phyloP scores from a whole-genome alignment of 1,284 basidiomycete genomes.

The Athelia sp. region DNA sequence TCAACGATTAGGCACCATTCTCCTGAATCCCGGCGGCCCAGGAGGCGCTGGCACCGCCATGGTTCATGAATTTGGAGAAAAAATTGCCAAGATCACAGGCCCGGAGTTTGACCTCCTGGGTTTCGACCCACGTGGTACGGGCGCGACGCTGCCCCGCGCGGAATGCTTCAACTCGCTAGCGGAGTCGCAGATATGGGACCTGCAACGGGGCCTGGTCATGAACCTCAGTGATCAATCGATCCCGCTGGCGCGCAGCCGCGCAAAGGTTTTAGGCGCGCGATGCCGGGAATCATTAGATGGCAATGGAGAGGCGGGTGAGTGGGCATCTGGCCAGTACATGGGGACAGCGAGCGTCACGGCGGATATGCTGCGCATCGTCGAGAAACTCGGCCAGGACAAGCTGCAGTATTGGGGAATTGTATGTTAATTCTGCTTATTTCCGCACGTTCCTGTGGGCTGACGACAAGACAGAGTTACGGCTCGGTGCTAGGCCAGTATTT shows the following conservation, averaged over 20 bases:
- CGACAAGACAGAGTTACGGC: constrained; percentile 13
- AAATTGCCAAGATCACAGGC: constrained; percentile 17
- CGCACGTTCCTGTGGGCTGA: neutral
- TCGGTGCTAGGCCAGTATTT: constrained; percentile 18
- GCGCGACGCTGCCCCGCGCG: constrained; percentile 16
- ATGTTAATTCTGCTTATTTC: constrained; percentile 1
- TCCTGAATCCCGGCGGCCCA: neutral
- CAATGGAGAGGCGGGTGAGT: constrained; percentile 1
- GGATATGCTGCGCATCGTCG: constrained; percentile 22
- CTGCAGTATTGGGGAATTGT: constrained; percentile 24
- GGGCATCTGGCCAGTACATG: constrained; percentile 6
- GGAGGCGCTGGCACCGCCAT: neutral
- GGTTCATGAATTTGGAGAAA: neutral
- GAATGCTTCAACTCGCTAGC: neutral
- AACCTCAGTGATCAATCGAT: neutral
- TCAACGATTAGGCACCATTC: neutral
- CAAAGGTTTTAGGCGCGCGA: neutral
- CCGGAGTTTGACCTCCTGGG: constrained; percentile 33
- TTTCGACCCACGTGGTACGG: constrained; percentile 40
- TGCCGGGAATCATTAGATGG: neutral
- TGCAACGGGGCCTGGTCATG: neutral
- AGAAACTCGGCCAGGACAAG: constrained; percentile 18
- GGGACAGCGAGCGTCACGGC: constrained; percentile 14
- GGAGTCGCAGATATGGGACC: neutral
- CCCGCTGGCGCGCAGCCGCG: neutral